Base-by-base conservation (phyloP, 495 filamentous ascomycete genomes). In the Friedmanniomyces endolithicus region DNA sequence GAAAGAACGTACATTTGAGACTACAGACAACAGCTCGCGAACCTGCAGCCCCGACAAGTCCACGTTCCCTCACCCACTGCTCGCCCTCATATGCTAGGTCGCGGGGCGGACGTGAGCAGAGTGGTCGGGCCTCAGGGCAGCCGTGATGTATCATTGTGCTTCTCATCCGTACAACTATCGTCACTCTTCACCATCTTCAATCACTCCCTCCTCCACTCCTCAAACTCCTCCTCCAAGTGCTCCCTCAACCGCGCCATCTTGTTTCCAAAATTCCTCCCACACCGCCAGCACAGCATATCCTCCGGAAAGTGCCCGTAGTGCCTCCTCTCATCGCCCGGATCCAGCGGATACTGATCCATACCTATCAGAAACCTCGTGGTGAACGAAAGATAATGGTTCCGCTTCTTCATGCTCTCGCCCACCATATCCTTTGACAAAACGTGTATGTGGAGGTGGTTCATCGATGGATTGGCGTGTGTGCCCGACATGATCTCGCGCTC, bases 361-460 rank as follows among this genome's bases (percentile, higher is more conserved):
- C 75, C 71, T 1, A 96, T 75, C 24, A 98, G 83, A 65, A 98
- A 98, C n/a, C 76, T 74, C 33, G 88, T 95, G 20, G 80, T 76
- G 69, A 98, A 96, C 59, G 82, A 87, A 64, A 89, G 90, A 70
- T 96, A 97, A 71, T 98, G 92, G 65, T 89, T 94, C 52, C 78
- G 71, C 64, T 89, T 81, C 70, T 85, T 87, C 63, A 95, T 58
- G 24, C 72, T 75, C 31, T 82, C 77, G 43, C 82, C 86, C 52
- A 77, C 70, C 65, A 82, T 76, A 67, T 98, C 92, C 29, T 74
- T 69, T 17, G 83, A 82, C 29, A 98, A 66, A 34, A 98, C 79
- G 69, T 98, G 92, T 17, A 98, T 75, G 67, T 98, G 92, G 52
- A 98, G 67, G 69, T 96, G 87, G 51, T 80, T 83, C 92, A 98